Evolutionary conservation across 768 basidiomycete species (phyloP), one percentile per base, ranked within the genome.

Genomic region (Boletus sp.): DNA sequence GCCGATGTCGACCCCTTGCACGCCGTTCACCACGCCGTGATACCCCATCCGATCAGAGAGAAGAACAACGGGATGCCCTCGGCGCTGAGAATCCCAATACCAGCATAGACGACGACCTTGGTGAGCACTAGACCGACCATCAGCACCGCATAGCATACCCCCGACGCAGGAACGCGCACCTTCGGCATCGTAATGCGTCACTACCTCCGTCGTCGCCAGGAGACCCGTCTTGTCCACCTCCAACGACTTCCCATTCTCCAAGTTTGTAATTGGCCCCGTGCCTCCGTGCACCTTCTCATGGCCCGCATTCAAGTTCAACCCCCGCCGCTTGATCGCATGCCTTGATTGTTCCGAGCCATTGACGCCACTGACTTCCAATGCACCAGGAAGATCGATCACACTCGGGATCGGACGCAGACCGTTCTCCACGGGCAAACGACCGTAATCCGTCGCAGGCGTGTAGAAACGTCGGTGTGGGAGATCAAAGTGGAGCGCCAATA

Each of bases 391-490:
- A 64, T 95, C 90, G 56, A 97, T 88, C 48, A 95, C 83, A 68
- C 85, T 88, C 9, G 94, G 94, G 60, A 96, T 84, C 0, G 91
- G 79, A 50, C 82, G 82, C 43, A 94, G 70, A 7, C 76, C 72
- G 21, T 72, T 73, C 56, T 85, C 83, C 33, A 80, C 73, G 0
- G 87, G 87, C 1, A 90, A 82, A 27, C 70, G 78, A 30, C 77
- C 79, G 70, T 97, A 97, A 61, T 94, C 93, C 62, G 93, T 93
- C 30, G 94, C 91, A 29, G 93, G 88, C 6, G 86, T 89, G 69
- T 98, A 97, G 72, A 92, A 93, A 15, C 92, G 79, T 10, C 96
- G 81, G 56, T 85, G 83, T 0, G 95, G 96, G 5, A 98, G 81
- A 8, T 75, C 76, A 64, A 91, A 79, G 37, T 82, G 76, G 29